Evolutionary conservation across 2,329 filamentous ascomycete genomes (phyloP).

Genomic region (Diaporthe vexans): DNA sequence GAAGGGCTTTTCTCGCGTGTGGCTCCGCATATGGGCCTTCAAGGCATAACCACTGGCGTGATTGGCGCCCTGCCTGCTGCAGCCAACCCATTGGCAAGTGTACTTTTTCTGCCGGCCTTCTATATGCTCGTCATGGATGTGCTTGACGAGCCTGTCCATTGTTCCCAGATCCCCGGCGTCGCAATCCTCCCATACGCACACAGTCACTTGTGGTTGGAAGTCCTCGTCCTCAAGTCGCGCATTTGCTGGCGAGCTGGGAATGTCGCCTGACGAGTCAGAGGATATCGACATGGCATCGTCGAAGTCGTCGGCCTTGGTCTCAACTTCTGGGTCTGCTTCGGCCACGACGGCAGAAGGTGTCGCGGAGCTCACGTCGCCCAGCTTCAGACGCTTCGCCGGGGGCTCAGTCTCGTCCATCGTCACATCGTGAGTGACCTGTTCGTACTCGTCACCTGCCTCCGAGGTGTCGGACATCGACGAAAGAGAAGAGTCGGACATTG

Average conservation of each 20-base stretch:
- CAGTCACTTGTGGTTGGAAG: constrained; percentile 81
- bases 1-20: constrained; percentile 98
- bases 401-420: constrained; percentile 55
- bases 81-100: constrained; percentile 97
- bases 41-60: constrained; percentile 97
- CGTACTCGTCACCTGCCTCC: constrained; percentile 56
- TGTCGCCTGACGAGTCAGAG: constrained; percentile 88
- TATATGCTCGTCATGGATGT: constrained; percentile 94
- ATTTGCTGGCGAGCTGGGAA: constrained; percentile 79
- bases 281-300: constrained; percentile 66
- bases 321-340: constrained; percentile 61
- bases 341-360: constrained; percentile 60
- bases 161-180: constrained; percentile 78
- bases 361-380: constrained; percentile 57
- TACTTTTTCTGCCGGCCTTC: constrained; percentile 95
- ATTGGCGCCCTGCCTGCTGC: constrained; percentile 86
- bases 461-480: constrained; percentile 62
- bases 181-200: constrained; percentile 85
- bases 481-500: constrained; percentile 59
- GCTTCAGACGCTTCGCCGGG: constrained; percentile 63
- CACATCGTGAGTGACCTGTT: constrained; percentile 60
- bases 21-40: constrained; percentile 97
- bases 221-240: constrained; percentile 81
- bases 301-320: constrained; percentile 64
- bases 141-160: constrained; percentile 85